Percentiles rank a stretch among this genome's conserved stretches.
These are phyloP conservation scores for Penicillium griseofulvum DNA, from an alignment of 2,329 filamentous ascomycete species.

Conservation along the genomic window DNA sequence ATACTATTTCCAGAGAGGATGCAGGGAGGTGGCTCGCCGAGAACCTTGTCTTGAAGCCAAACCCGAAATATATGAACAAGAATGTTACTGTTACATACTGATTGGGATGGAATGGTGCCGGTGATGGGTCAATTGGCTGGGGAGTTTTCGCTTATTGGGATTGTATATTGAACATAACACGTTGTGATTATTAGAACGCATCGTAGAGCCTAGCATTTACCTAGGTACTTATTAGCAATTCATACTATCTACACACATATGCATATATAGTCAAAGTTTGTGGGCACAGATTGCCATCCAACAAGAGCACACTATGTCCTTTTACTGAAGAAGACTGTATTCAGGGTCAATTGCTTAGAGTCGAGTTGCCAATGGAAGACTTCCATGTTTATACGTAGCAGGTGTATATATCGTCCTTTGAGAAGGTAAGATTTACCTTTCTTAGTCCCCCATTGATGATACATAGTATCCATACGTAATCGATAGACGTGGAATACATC, in stretches of 20 bases:
- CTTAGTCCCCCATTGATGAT: background rate
- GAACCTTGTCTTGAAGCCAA: conserved; percentile 2
- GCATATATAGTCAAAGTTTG: background rate
- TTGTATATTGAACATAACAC: background rate
- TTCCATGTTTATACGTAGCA: too few relatives aligned
- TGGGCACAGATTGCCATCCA: too few relatives aligned
- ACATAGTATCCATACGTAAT: background rate
- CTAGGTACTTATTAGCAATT: background rate
- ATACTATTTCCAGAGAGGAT: conserved; percentile 35
- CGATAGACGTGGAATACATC: too few relatives aligned
- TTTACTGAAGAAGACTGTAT: too few relatives aligned
- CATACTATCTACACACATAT: background rate
- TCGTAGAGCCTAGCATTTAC: background rate
- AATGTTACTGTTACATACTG: conserved; percentile 6
- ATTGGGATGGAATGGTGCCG: background rate
- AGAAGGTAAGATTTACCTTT: background rate
- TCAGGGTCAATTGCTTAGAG: too few relatives aligned
- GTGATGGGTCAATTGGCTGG: background rate
- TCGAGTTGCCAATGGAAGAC: too few relatives aligned
- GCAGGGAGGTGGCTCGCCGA: conserved; percentile 22
- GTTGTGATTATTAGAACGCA: background rate
- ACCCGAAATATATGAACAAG: conserved; percentile 2
- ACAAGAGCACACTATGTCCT: too few relatives aligned
- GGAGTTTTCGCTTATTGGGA: background rate
- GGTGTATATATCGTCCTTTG: background rate